Evolutionary conservation across 306 rosid species (phyloP).

Genomic region (Pachyrhizus erosus): DNA sequence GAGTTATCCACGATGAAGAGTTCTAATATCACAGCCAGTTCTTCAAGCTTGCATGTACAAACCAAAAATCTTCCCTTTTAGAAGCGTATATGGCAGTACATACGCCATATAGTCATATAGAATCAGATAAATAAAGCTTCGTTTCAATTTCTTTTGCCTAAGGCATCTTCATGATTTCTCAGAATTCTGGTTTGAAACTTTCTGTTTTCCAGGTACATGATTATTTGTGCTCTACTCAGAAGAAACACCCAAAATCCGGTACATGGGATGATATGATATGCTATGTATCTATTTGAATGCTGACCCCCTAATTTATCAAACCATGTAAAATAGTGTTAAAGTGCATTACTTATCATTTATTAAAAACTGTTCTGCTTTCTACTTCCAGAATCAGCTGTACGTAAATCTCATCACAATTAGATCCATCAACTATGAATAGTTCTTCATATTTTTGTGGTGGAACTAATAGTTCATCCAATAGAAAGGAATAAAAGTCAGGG

Average conservation of each 20-base stretch:
- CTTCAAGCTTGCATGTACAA: constrained; percentile 44
- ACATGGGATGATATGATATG: constrained; percentile 29
- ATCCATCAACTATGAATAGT: constrained; percentile 22
- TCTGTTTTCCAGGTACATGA: constrained; percentile 36
- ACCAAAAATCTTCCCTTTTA: constrained; percentile 23
- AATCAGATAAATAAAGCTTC: neutral
- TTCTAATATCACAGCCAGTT: constrained; percentile 36
- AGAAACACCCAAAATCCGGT: constrained; percentile 36
- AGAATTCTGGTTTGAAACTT: constrained; percentile 2
- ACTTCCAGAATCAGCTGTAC: constrained; percentile 25
- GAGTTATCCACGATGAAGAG: constrained; percentile 31
- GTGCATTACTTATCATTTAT: constrained; percentile 18
- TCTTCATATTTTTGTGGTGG: constrained; percentile 3
- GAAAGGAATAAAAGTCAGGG: neutral
- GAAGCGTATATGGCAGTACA: neutral
- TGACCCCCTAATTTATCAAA: constrained; percentile 29
- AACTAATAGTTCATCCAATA: constrained; percentile 27
- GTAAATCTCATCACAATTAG: constrained; percentile 22
- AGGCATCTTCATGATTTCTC: neutral
- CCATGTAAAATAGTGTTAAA: constrained; percentile 31
- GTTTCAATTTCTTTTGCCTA: neutral
- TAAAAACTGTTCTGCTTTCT: neutral
- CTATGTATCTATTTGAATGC: constrained; percentile 37
- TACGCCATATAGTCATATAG: neutral
- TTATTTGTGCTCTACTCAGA: constrained; percentile 27